A percentile compares a stretch with the other conserved stretches of the same genome.
Evolutionary conservation across 371 early-diverging fungal species (phyloP).

Genomic region (Nematocida major): DNA sequence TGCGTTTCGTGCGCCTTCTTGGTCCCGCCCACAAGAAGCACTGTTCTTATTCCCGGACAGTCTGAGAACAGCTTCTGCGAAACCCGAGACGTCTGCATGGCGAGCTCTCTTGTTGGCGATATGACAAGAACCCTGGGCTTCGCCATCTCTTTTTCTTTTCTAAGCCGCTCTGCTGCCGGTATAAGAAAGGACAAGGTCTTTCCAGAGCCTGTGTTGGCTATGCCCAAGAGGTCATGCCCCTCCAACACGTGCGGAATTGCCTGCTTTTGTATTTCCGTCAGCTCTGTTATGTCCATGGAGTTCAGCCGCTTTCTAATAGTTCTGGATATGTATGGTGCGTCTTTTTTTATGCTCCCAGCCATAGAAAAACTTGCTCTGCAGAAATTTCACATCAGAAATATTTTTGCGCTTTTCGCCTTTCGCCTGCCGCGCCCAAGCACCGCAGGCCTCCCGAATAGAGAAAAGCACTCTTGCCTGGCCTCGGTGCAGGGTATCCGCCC

Average conservation of each 20-base stretch:
- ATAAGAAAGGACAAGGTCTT: slow-evolving; percentile 61
- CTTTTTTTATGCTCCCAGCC: slow-evolving; percentile 19
- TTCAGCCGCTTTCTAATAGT: slow-evolving; percentile 7
- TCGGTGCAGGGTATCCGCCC: too few species aligned
- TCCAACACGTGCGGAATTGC: slow-evolving; percentile 53
- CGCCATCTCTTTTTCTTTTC: slow-evolving; percentile 68
- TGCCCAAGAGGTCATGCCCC: slow-evolving; percentile 54
- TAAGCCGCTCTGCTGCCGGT: slow-evolving; percentile 55
- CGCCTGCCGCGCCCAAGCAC: too few species aligned
- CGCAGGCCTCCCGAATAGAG: too few species aligned
- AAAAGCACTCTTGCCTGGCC: too few species aligned
- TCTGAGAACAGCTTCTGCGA: slow-evolving; percentile 73
- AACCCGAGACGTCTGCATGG: slow-evolving; percentile 62
- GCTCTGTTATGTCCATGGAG: slow-evolving; percentile 15
- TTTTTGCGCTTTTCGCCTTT: not conserved
- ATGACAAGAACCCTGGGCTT: slow-evolving; percentile 60
- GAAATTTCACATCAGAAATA: not conserved
- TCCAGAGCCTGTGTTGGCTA: slow-evolving; percentile 62
- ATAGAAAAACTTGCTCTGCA: slow-evolving; percentile 29
- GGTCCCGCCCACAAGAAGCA: slow-evolving; percentile 86
- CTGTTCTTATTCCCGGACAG: slow-evolving; percentile 72
- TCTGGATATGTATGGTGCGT: slow-evolving; percentile 35
- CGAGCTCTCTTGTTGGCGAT: slow-evolving; percentile 51
- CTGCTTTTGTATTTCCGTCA: slow-evolving; percentile 53
- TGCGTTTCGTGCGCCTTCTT: slow-evolving; percentile 82